Conservation (phyloP, 108 stramenopile genomes). For the Stephanodiscus triporus region DNA sequence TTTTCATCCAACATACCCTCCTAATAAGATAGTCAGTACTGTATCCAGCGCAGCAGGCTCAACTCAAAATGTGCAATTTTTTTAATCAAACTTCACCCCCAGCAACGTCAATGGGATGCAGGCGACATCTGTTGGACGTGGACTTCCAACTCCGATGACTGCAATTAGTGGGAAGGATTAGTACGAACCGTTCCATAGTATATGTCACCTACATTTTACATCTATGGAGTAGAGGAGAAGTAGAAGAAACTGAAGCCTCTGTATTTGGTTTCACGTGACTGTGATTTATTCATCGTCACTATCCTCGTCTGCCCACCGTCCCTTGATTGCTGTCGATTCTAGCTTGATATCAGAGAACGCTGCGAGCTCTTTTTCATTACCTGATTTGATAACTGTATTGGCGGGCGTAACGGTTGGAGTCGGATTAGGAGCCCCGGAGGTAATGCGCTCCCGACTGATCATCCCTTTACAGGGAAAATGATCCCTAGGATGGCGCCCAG, state of each 20-base stretch:
- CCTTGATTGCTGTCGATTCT: constrained; percentile 22
- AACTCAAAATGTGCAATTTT: too few species aligned
- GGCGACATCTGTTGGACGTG: too few species aligned
- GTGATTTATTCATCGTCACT: constrained; percentile 28
- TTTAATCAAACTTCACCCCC: too few species aligned
- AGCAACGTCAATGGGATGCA: too few species aligned
- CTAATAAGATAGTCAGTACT: too few species aligned
- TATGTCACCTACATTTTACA: too few species aligned
- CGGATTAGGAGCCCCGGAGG: background rate
- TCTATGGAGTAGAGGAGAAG: background rate
- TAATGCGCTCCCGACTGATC: background rate
- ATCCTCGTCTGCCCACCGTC: constrained; percentile 31
- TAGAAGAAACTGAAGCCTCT: background rate
- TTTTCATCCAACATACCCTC: too few species aligned
- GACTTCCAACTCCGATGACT: too few species aligned
- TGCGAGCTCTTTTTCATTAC: background rate
- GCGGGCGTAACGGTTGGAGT: background rate
- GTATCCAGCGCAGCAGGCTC: too few species aligned
- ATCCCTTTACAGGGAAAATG: too few species aligned
- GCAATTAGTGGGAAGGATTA: too few species aligned
- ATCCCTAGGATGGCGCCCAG: background rate
- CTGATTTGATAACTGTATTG: background rate
- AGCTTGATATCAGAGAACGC: constrained; percentile 3
- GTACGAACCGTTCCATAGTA: too few species aligned
- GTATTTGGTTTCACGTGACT: background rate